Conservation (phyloP, 495 filamentous ascomycete species). For the Penicillium taxi region DNA sequence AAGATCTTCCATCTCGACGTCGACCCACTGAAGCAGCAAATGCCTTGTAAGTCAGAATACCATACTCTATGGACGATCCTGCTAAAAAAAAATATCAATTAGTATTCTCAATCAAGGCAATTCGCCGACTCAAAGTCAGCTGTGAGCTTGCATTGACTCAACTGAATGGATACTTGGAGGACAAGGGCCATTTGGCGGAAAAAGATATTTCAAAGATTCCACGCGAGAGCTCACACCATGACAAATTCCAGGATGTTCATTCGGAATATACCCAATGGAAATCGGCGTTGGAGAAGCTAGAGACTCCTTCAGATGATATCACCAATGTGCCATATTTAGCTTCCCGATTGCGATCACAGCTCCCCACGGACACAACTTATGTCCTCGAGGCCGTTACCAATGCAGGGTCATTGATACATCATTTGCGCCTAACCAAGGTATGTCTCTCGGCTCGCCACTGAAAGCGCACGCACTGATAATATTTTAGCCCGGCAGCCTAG, state of each 20-base stretch:
- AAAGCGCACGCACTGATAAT: not conserved
- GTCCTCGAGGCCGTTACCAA: constrained; percentile 82
- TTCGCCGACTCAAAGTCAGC: constrained; percentile 27
- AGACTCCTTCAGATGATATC: constrained; percentile 2
- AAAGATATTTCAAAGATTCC: constrained; percentile 6
- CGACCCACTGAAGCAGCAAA: constrained; percentile 75
- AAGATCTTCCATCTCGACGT: constrained; percentile 69
- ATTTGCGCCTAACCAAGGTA: constrained; percentile 24
- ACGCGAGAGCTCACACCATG: too few species aligned
- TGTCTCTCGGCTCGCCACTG: too few species aligned
- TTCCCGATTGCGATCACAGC: constrained; percentile 46
- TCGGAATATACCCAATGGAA: constrained; percentile 12
- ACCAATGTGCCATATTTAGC: constrained; percentile 13
- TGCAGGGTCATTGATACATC: constrained; percentile 64
- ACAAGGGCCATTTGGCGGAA: constrained; percentile 1
- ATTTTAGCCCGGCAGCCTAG: constrained; percentile 11
- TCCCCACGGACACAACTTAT: constrained; percentile 70
- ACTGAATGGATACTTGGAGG: constrained; percentile 12
- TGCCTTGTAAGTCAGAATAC: constrained; percentile 40
- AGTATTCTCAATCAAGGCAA: constrained; percentile 61
- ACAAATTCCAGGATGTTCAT: too few species aligned
- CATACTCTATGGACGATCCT: not conserved
- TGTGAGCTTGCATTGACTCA: constrained; percentile 14
- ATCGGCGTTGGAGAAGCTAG: not conserved
- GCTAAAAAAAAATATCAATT: not conserved